A percentile compares a stretch with the other conserved stretches of the same genome.
Evolutionary conservation across 805 yeast genomes (phyloP).

Genomic region (Ogataea methanolica): DNA sequence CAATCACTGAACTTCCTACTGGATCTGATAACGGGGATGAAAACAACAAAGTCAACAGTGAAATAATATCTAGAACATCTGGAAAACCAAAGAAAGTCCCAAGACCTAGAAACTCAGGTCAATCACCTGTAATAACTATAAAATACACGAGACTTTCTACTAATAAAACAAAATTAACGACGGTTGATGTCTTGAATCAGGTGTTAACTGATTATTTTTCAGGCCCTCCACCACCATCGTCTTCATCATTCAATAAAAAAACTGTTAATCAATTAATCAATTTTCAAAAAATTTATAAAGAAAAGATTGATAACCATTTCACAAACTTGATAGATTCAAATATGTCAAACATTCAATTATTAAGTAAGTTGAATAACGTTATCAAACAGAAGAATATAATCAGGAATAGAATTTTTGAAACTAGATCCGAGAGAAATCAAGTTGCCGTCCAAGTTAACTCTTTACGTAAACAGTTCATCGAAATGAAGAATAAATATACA

Average conservation of each 20-base stretch:
- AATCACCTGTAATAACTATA: slow-evolving; percentile 11
- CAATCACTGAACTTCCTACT: too few relatives aligned
- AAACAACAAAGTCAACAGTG: too few relatives aligned
- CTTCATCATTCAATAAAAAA: slow-evolving; percentile 10
- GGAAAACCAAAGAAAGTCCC: too few relatives aligned
- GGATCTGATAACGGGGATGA: too few relatives aligned
- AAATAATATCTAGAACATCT: too few relatives aligned
- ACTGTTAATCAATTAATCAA: slow-evolving; percentile 2
- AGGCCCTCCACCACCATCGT: slow-evolving; percentile 10
- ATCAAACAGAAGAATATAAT: slow-evolving; percentile 27
- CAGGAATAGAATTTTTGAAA: slow-evolving; percentile 26
- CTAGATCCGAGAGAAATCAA: slow-evolving; percentile 23
- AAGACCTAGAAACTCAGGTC: not conserved
- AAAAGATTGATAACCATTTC: slow-evolving; percentile 26
- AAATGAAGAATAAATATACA: slow-evolving; percentile 12
- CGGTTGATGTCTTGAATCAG: slow-evolving; percentile 31
- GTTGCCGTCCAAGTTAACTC: slow-evolving; percentile 16
- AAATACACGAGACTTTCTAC: slow-evolving; percentile 25
- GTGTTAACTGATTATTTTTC: slow-evolving; percentile 26
- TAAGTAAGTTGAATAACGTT: slow-evolving; percentile 25
- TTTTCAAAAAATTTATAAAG: slow-evolving; percentile 19
- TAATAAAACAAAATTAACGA: slow-evolving; percentile 24
- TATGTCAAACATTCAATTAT: slow-evolving; percentile 31
- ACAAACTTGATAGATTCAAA: slow-evolving; percentile 31
- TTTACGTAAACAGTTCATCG: slow-evolving; percentile 13